Conservation (phyloP, 805 yeast species). For the Wickerhamomyces silvicola region DNA sequence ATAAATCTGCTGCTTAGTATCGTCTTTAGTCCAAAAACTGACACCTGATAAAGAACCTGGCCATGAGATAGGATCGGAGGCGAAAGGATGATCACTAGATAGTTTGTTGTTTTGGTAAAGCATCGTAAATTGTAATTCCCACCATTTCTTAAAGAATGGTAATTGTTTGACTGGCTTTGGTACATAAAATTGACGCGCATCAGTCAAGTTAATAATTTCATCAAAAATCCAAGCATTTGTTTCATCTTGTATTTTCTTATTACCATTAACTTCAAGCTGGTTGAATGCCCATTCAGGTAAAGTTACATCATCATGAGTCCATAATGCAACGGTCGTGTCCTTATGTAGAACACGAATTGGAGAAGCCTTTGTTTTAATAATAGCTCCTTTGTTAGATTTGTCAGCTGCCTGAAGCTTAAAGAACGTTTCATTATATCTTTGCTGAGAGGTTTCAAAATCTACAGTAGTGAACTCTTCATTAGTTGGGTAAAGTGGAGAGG, state of each 20-base stretch:
- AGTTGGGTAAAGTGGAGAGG: constrained; percentile 88
- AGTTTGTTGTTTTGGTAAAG: constrained; percentile 87
- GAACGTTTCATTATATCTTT: constrained; percentile 63
- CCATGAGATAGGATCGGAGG: constrained; percentile 89
- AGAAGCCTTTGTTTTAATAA: constrained; percentile 65
- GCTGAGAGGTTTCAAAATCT: constrained; percentile 48
- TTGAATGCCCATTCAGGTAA: constrained; percentile 94
- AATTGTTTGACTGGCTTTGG: constrained; percentile 58
- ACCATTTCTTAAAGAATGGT: constrained; percentile 82
- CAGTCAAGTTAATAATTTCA: constrained; percentile 57
- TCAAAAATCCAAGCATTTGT: constrained; percentile 76
- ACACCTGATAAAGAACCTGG: constrained; percentile 87
- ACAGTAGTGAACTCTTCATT: constrained; percentile 88
- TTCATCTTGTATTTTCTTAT: constrained; percentile 65
- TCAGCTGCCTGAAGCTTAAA: constrained; percentile 64
- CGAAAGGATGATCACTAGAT: constrained; percentile 88
- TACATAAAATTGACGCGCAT: constrained; percentile 52
- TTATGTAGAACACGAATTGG: constrained; percentile 69
- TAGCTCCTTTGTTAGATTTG: constrained; percentile 41
- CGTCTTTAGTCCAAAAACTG: constrained; percentile 85
- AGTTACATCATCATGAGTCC: constrained; percentile 79
- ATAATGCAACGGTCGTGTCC: constrained; percentile 85
- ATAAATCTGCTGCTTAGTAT: constrained; percentile 69
- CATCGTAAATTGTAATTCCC: constrained; percentile 84
- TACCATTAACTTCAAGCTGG: constrained; percentile 94